Conservation (phyloP, 1,284 basidiomycete genomes). For the Heterobasidion parviporum region DNA sequence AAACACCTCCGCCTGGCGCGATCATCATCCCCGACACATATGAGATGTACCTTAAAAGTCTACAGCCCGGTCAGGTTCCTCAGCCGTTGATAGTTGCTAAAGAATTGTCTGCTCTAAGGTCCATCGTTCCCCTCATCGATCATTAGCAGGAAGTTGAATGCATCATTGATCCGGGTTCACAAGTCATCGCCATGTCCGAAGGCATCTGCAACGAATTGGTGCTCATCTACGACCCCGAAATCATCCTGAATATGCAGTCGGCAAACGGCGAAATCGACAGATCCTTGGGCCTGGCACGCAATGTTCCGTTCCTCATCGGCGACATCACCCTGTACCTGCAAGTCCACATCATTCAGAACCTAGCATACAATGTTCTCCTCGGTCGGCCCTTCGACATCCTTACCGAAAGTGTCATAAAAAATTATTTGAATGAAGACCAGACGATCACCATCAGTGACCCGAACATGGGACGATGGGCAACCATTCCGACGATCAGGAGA, state of each 20-base stretch:
- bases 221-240: not conserved
- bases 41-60: not conserved
- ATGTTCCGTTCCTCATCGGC: not conserved
- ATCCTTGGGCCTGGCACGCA: slow-evolving; percentile 16
- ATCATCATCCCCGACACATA: not conserved
- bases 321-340: slow-evolving; percentile 13
- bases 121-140: not conserved
- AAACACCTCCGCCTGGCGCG: not conserved
- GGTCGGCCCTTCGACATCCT: not conserved
- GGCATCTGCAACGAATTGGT: not conserved
- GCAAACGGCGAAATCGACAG: slow-evolving; percentile 18
- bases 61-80: not conserved
- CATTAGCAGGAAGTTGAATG: not conserved
- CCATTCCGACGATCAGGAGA: not conserved
- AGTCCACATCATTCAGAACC: slow-evolving; percentile 17
- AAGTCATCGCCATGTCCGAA: not conserved
- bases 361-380: slow-evolving; percentile 22
- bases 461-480: not conserved
- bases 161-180: not conserved
- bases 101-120: not conserved
- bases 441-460: not conserved
- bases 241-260: slow-evolving; percentile 1
- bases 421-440: not conserved
- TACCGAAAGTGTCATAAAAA: not conserved
- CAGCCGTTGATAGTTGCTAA: not conserved